These are phyloP conservation scores for Exophiala spinifera DNA, from an alignment of 2,329 filamentous ascomycete genomes.

Conservation along the genomic window DNA sequence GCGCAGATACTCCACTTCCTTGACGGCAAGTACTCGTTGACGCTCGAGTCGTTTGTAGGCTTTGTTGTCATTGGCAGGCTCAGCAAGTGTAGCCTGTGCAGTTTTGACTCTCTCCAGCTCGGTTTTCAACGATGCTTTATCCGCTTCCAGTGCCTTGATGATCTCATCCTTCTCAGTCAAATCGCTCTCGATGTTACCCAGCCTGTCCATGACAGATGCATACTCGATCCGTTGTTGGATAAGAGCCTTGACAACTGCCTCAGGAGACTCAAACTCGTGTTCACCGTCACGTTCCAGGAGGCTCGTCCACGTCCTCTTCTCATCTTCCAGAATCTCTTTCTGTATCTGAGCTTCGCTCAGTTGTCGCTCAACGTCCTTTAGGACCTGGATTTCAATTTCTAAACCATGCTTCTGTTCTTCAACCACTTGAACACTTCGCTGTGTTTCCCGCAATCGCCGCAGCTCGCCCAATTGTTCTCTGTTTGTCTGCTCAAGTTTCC, in stretches of 20 bases:
- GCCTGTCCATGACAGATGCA: slow-evolving; percentile 72
- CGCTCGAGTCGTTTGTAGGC: slow-evolving; percentile 74
- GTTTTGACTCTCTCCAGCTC: slow-evolving; percentile 69
- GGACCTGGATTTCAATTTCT: slow-evolving; percentile 71
- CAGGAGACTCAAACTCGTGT: slow-evolving; percentile 79
- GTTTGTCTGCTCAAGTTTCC: slow-evolving; percentile 74
- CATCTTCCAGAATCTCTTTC: slow-evolving; percentile 82
- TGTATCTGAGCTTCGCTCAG: slow-evolving; percentile 77
- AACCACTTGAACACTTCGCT: slow-evolving; percentile 86
- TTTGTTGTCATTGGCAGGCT: slow-evolving; percentile 54
- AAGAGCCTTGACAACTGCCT: slow-evolving; percentile 79
- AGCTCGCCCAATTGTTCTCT: slow-evolving; percentile 76
- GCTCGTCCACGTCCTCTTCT: slow-evolving; percentile 79
- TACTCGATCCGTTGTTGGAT: slow-evolving; percentile 78
- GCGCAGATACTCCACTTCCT: slow-evolving; percentile 90
- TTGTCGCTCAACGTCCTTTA: slow-evolving; percentile 71
- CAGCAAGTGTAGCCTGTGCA: slow-evolving; percentile 39
- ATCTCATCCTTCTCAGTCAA: slow-evolving; percentile 71
- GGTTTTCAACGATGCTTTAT: slow-evolving; percentile 61
- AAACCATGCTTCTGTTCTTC: slow-evolving; percentile 90
- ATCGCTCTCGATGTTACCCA: slow-evolving; percentile 77
- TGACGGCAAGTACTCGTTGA: slow-evolving; percentile 78
- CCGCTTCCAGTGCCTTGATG: slow-evolving; percentile 68
- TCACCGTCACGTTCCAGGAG: slow-evolving; percentile 71
- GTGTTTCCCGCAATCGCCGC: slow-evolving; percentile 73